These are phyloP conservation scores for Choricystis sp. DNA, from an alignment of 139 green algal species.

Conservation along the genomic window DNA sequence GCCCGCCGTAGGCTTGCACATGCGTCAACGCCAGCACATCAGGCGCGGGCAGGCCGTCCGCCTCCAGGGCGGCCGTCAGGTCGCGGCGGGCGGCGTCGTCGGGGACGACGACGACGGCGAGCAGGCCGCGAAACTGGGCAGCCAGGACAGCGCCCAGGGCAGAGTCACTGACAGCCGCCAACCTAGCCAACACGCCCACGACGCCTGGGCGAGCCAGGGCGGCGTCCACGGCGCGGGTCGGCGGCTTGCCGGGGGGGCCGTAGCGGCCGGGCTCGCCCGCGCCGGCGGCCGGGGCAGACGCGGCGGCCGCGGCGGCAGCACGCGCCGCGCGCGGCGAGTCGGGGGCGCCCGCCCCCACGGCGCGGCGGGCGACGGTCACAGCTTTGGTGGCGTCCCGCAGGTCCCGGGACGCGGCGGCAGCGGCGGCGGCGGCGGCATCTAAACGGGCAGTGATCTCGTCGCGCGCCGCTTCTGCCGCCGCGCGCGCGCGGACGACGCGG, in stretches of 20 bases:
- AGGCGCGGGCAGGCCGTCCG: conserved; percentile 1
- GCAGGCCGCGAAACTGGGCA: conserved; percentile 6
- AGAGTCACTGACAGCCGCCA: conserved; percentile 37
- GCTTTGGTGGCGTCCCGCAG: neutral
- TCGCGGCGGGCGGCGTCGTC: conserved; percentile 4
- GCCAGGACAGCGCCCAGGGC: conserved; percentile 24
- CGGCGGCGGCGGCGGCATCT: too few species aligned
- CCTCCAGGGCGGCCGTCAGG: conserved; percentile 17
- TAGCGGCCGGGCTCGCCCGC: conserved; percentile 1
- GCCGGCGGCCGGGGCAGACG: neutral
- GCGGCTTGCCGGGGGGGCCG: conserved; percentile 3
- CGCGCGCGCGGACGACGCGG: too few species aligned
- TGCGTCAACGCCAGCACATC: conserved; percentile 11
- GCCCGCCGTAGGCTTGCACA: conserved; percentile 2
- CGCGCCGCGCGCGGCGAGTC: neutral
- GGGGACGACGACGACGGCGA: conserved; percentile 14
- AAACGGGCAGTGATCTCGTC: too few species aligned
- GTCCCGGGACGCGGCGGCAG: neutral
- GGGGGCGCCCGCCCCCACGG: neutral
- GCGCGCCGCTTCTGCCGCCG: too few species aligned
- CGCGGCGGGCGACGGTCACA: neutral
- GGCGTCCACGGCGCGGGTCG: conserved; percentile 7
- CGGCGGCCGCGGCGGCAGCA: neutral
- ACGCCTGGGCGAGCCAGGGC: conserved; percentile 13
- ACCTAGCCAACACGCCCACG: conserved; percentile 43